phyloP scores from a whole-genome alignment of 345 rosid genomes.

The Rhodamnia argentea region DNA sequence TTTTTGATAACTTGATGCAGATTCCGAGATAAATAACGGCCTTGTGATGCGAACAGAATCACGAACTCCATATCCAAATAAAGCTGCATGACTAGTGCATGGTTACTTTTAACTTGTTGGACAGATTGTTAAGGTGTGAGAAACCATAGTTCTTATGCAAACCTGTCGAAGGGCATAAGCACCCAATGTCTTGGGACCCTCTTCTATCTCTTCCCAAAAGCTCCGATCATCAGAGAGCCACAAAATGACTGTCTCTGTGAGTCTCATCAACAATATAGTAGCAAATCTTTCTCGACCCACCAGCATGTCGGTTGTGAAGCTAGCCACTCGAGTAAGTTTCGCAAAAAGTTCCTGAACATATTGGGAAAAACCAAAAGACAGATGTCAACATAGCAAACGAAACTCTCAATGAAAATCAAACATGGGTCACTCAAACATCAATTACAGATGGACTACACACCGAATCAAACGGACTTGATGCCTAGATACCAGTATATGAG shows the following conservation, averaged over 20 bases:
- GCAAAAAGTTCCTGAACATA: conserved; percentile 47
- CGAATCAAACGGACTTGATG: not conserved
- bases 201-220: conserved; percentile 86
- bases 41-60: conserved; percentile 75
- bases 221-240: conserved; percentile 89
- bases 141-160: not conserved
- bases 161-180: conserved; percentile 84
- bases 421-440: not conserved
- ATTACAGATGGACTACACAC: not conserved
- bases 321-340: conserved; percentile 54
- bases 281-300: conserved; percentile 91
- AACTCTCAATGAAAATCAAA: not conserved
- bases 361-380: not conserved
- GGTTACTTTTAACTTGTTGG: not conserved
- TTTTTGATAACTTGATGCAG: conserved; percentile 81
- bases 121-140: not conserved
- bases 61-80: conserved; percentile 95
- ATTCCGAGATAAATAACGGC: conserved; percentile 75
- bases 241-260: conserved; percentile 78
- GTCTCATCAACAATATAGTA: conserved; percentile 74
- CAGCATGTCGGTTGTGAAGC: conserved; percentile 57
- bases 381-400: not conserved
- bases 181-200: conserved; percentile 59
- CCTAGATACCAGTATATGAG: not conserved
- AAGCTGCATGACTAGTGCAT: conserved; percentile 30